phyloP scores from a whole-genome alignment of 2,329 filamentous ascomycete species.

The Colletotrichum limetticola region DNA sequence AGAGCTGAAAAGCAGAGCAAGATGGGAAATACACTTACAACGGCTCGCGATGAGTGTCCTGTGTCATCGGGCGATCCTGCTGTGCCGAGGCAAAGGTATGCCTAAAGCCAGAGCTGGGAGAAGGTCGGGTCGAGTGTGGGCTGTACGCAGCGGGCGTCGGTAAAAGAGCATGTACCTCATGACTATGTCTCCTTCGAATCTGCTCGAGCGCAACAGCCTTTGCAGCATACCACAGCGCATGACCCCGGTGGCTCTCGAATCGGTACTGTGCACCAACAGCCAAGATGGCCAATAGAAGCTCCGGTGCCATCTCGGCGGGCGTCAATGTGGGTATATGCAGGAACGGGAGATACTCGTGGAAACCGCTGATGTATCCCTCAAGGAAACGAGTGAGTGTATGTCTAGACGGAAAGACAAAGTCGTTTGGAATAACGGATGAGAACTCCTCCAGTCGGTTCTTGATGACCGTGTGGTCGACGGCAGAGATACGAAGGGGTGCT shows the following conservation, averaged over 20 bases:
- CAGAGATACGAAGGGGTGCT: slow-evolving; percentile 59
- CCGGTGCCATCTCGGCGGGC: slow-evolving; percentile 72
- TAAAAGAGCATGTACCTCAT: slow-evolving; percentile 65
- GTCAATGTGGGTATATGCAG: slow-evolving; percentile 75
- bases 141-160: slow-evolving; percentile 69
- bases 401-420: slow-evolving; percentile 76
- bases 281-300: slow-evolving; percentile 74
- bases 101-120: slow-evolving; percentile 65
- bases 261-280: slow-evolving; percentile 76
- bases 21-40: slow-evolving; percentile 57
- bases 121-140: slow-evolving; percentile 68
- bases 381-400: slow-evolving; percentile 76
- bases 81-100: slow-evolving; percentile 70
- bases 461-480: slow-evolving; percentile 64
- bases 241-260: slow-evolving; percentile 68
- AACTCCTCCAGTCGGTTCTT: slow-evolving; percentile 71
- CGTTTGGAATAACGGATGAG: slow-evolving; percentile 66
- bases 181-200: slow-evolving; percentile 66
- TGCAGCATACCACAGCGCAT: slow-evolving; percentile 70
- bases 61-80: slow-evolving; percentile 65
- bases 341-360: slow-evolving; percentile 68
- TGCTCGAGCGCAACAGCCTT: slow-evolving; percentile 69
- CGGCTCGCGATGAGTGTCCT: slow-evolving; percentile 68
- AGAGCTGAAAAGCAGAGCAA: not conserved
- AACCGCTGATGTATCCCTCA: slow-evolving; percentile 76